Conservation (phyloP, 2,329 filamentous ascomycete species). For the Penicillium sclerotiorum region DNA sequence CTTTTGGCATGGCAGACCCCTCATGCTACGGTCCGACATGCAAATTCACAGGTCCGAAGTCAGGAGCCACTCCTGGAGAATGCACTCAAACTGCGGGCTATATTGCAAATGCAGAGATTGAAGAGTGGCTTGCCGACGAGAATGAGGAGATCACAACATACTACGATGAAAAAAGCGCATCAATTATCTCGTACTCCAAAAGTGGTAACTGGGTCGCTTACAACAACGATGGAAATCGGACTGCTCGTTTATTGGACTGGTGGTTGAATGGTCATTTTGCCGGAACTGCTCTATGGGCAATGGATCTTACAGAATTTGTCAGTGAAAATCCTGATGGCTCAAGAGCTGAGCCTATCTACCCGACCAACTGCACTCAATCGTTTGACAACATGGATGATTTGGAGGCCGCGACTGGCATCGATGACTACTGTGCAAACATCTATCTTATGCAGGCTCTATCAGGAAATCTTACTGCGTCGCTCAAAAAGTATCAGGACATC, state of each 20-base stretch:
- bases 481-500: neutral
- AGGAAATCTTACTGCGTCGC: neutral
- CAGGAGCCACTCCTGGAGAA: neutral
- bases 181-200: neutral
- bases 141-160: neutral
- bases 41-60: neutral
- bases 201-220: neutral
- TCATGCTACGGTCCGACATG: constrained; percentile 37
- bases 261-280: neutral
- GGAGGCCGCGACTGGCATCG: neutral
- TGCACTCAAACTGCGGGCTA: neutral
- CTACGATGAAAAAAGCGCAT: neutral
- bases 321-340: neutral
- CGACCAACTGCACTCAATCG: neutral
- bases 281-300: neutral
- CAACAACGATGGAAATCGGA: neutral
- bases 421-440: neutral
- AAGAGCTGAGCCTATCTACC: neutral
- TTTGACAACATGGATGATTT: neutral
- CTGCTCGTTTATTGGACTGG: neutral
- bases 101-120: neutral
- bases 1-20: constrained; percentile 36
- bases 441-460: neutral
- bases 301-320: neutral
- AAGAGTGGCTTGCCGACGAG: no score